phyloP scores from a whole-genome alignment of 371 early-diverging fungal genomes.

The Mucor ambiguus region DNA sequence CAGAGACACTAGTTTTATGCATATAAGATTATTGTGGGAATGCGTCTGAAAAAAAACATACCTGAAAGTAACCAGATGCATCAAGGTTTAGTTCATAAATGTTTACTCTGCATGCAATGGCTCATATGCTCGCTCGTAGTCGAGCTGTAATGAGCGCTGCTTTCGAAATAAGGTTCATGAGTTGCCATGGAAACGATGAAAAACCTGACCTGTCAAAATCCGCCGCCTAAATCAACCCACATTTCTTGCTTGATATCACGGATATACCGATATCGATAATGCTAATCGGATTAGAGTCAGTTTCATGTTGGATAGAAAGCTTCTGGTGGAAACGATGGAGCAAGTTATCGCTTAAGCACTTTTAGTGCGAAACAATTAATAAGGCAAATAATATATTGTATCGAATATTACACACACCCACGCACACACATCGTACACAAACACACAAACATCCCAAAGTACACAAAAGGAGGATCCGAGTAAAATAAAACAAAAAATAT shows the following conservation, averaged over 20 bases:
- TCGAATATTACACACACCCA: neutral
- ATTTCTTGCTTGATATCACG: neutral
- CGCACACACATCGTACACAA: neutral
- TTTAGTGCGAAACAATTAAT: neutral
- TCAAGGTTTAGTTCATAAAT: neutral
- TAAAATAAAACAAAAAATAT: neutral
- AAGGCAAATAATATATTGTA: neutral
- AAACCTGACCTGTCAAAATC: neutral
- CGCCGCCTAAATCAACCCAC: neutral
- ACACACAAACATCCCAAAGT: neutral
- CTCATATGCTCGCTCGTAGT: neutral
- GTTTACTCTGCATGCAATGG: neutral
- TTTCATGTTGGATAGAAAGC: neutral
- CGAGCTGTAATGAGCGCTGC: neutral
- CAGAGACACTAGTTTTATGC: neutral
- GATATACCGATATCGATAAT: neutral
- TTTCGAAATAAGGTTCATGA: neutral
- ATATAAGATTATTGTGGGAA: neutral
- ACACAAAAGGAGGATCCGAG: slow-evolving; percentile 6
- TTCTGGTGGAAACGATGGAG: neutral
- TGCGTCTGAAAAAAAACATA: neutral
- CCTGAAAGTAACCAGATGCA: neutral
- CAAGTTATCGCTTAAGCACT: neutral
- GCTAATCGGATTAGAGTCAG: neutral
- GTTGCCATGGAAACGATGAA: neutral